These are phyloP conservation scores for Chlamydomonas sphaeroides DNA, from an alignment of 139 green algal genomes.

Conservation along the genomic window DNA sequence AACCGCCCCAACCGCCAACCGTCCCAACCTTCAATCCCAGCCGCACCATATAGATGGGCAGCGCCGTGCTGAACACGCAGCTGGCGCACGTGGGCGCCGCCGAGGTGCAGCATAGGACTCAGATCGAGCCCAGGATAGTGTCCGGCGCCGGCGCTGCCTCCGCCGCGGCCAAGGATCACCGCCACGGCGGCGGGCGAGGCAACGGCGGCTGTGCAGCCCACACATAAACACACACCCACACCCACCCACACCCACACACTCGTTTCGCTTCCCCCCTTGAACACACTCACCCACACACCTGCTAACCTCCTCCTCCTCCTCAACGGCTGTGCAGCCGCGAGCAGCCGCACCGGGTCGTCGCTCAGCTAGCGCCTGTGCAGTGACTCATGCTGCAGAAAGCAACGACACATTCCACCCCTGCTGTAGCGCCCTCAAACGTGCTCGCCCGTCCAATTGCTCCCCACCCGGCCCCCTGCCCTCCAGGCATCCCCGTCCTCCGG, in stretches of 20 bases:
- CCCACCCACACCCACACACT: no score
- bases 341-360: no score
- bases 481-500: background rate
- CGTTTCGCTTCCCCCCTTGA: no score
- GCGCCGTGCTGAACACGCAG: constrained; percentile 60
- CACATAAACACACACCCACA: no score
- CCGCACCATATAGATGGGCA: constrained; percentile 61
- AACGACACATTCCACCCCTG: no score
- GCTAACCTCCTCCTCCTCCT: no score
- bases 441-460: background rate
- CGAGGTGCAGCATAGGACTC: constrained; percentile 51
- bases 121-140: constrained; percentile 44
- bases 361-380: no score
- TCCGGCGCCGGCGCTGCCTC: background rate
- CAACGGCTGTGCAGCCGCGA: no score
- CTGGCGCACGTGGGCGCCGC: constrained; percentile 47
- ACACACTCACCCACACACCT: no score
- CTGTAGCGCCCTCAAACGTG: background rate
- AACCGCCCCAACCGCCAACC: background rate
- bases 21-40: background rate
- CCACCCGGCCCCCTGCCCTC: background rate
- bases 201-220: no score
- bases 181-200: background rate
- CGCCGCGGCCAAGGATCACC: background rate
- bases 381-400: no score